Base-by-base conservation (phyloP, 2,329 filamentous ascomycete species). In the Graphilbum sp. region DNA sequence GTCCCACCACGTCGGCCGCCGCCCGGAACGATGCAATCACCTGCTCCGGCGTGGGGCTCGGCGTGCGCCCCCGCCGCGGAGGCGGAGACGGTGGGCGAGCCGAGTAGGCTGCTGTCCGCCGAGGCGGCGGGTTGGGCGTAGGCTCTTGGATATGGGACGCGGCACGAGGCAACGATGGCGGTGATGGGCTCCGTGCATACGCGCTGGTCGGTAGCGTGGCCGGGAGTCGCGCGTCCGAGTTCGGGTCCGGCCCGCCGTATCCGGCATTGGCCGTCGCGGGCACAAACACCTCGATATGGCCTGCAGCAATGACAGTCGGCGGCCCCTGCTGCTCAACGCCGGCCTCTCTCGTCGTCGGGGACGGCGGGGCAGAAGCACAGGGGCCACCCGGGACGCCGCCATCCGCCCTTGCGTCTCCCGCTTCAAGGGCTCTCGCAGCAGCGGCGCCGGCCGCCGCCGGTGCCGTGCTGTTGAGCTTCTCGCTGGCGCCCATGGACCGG, bases 11-110 rank as follows among this genome's bases (percentile, higher is more conserved):
- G 6, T 55, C 54, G 7, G 63, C 63, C 2, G 59, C 64, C 36
- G 57, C 56, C 2, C 64, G 58, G 50, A 69, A 63, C 35, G 60
- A 54, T 3, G 62, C 59, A 44, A 69, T 58, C 47, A 67, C 64
- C 46, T 66, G 58, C 44, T 64, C 61, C 58, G 68, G 63, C 3
- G 60, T 60, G 11, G 47, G 36, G 35, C 37, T 52, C 48, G 24
- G 49, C 50, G n/a, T 36, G 32, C 32, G 32, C 9, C 16, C 24
- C 3, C 27, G 27, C 5, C 8, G 27, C 27, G 27, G 27, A 15
- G 27, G 13, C 27, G 23, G 23, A 25, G 23, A 25, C 23, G 23
- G 23, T 25, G 23, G 7, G 12, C 23, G 23, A 25, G 12, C 7
- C 12, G 23, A 7, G 12, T 25, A 25, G n/a, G n/a, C n/a, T n/a